phyloP scores from a whole-genome alignment of 2,329 filamentous ascomycete species.

The Colletotrichum liaoningense region DNA sequence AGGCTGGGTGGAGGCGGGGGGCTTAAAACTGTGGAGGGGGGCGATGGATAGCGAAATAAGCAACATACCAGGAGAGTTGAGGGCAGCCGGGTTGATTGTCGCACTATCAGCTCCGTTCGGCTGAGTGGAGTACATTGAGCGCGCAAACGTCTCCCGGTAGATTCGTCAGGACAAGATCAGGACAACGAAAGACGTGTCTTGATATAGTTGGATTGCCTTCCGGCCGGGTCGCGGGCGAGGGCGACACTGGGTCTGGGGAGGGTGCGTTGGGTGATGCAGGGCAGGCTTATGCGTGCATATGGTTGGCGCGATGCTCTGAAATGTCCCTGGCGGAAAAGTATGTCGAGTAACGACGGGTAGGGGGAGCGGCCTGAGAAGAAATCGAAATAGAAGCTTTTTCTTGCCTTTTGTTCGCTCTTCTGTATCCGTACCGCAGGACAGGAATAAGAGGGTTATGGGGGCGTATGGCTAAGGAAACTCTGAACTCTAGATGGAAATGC shows the following conservation, averaged over 20 bases:
- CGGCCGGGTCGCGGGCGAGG: constrained; percentile 43
- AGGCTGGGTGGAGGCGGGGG: constrained; percentile 30
- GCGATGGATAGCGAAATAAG: constrained; percentile 40
- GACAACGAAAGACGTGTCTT: constrained; percentile 71
- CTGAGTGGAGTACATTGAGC: constrained; percentile 67
- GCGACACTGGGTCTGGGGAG: constrained; percentile 47
- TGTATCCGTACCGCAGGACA: constrained; percentile 6
- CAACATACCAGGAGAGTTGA: constrained; percentile 81
- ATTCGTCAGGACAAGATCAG: constrained; percentile 50
- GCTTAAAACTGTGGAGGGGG: constrained; percentile 20
- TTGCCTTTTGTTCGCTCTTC: constrained; percentile 19
- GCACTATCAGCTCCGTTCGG: constrained; percentile 84
- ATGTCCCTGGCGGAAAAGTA: constrained; percentile 29
- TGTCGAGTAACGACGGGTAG: constrained; percentile 31
- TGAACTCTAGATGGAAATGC: constrained; percentile 34
- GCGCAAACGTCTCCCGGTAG: constrained; percentile 47
- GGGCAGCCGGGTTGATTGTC: constrained; percentile 90
- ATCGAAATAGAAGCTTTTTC: constrained; percentile 33
- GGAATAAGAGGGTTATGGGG: constrained; percentile 18
- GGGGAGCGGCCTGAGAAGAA: constrained; percentile 24
- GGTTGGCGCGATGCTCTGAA: constrained; percentile 55
- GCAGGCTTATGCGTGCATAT: constrained; percentile 61
- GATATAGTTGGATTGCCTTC: constrained; percentile 66
- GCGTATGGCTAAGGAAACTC: constrained; percentile 32
- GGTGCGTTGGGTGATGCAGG: constrained; percentile 56